These are phyloP conservation scores for Cordyceps javanica DNA, from an alignment of 2,329 filamentous ascomycete species.

Conservation along the genomic window DNA sequence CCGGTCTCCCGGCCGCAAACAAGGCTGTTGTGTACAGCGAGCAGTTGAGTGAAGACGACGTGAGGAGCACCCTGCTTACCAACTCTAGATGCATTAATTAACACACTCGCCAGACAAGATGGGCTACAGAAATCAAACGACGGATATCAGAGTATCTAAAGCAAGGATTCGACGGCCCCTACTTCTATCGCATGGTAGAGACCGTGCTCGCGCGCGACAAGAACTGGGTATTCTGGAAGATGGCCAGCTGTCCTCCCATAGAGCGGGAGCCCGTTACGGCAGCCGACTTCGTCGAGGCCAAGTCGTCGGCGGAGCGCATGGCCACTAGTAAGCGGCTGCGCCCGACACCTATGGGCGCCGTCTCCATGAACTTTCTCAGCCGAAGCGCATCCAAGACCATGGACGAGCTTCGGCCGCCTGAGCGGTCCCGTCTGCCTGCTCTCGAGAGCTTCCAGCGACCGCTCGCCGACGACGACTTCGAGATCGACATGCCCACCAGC, in stretches of 20 bases:
- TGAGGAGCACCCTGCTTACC: slow-evolving; percentile 26
- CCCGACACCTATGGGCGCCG: slow-evolving; percentile 61
- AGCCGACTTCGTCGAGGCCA: slow-evolving; percentile 63
- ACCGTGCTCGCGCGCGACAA: slow-evolving; percentile 93
- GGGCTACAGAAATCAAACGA: slow-evolving; percentile 73
- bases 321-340: slow-evolving; percentile 67
- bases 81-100: background rate
- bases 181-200: slow-evolving; percentile 95
- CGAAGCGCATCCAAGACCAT: slow-evolving; percentile 39
- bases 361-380: slow-evolving; percentile 72
- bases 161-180: slow-evolving; percentile 74
- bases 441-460: slow-evolving; percentile 64
- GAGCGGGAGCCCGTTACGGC: slow-evolving; percentile 66
- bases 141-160: slow-evolving; percentile 79
- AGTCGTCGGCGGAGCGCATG: slow-evolving; percentile 56
- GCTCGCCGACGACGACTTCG: slow-evolving; percentile 75
- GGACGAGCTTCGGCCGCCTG: slow-evolving; percentile 60
- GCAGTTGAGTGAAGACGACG: slow-evolving; percentile 78
- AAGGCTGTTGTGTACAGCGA: slow-evolving; percentile 79
- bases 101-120: slow-evolving; percentile 56
- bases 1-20: slow-evolving; percentile 61
- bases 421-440: slow-evolving; percentile 62
- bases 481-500: slow-evolving; percentile 74
- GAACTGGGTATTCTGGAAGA: slow-evolving; percentile 99
- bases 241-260: slow-evolving; percentile 86